Conservation (phyloP, 306 rosid genomes). For the Trichosanthes truncata region DNA sequence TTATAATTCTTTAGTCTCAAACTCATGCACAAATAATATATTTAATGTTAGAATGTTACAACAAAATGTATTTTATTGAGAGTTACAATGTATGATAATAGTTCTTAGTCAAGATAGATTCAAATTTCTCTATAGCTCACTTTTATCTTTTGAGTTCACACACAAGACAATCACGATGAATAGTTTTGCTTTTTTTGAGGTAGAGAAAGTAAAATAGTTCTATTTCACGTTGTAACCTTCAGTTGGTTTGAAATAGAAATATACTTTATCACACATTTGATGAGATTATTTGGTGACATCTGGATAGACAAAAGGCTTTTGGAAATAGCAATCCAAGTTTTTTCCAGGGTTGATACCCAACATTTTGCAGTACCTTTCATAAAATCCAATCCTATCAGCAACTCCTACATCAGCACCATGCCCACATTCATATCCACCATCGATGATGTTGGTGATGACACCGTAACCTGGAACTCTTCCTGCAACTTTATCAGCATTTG, state of each 20-base stretch:
- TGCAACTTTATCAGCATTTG: constrained; percentile 21
- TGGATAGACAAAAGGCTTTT: constrained; percentile 3
- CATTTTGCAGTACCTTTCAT: constrained; percentile 28
- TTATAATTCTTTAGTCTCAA: neutral
- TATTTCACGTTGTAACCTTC: neutral
- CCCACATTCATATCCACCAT: constrained; percentile 31
- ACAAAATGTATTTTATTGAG: too few relatives aligned
- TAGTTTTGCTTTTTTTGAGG: too few relatives aligned
- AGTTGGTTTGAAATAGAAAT: neutral
- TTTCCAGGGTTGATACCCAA: constrained; percentile 14
- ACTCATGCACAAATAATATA: neutral
- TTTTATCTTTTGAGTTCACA: too few relatives aligned
- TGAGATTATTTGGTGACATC: neutral
- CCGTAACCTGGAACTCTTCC: constrained; percentile 14
- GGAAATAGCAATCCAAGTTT: constrained; percentile 25
- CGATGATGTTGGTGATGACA: constrained; percentile 19
- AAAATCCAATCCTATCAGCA: constrained; percentile 25
- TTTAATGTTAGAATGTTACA: neutral
- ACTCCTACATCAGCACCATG: constrained; percentile 9
- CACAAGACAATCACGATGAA: too few relatives aligned
- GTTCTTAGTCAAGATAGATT: too few relatives aligned
- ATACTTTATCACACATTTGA: neutral
- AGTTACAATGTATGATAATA: too few relatives aligned
- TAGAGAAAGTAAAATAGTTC: too few relatives aligned
- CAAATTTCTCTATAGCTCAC: too few relatives aligned